phyloP scores from a whole-genome alignment of 2,329 filamentous ascomycete genomes.

The Lecanoromycetidae sp. region DNA sequence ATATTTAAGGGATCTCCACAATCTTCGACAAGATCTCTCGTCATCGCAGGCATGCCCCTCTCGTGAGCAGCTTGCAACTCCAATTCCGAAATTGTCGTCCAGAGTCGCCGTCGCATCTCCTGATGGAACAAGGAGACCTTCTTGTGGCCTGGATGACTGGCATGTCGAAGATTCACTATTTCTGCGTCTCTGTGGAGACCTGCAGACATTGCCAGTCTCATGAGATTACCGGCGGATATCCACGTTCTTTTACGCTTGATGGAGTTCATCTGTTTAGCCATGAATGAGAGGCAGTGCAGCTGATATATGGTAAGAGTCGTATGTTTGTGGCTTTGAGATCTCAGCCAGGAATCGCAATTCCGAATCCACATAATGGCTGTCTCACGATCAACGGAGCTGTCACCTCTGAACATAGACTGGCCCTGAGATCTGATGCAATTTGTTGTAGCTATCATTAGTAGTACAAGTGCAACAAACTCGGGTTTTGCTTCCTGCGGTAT shows the following conservation, averaged over 20 bases:
- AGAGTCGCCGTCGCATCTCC: slow-evolving; percentile 42
- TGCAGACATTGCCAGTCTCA: slow-evolving; percentile 41
- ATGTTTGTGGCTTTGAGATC: slow-evolving; percentile 39
- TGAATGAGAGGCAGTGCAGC: slow-evolving; percentile 38
- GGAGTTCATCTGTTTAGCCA: slow-evolving; percentile 40
- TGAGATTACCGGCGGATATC: slow-evolving; percentile 38
- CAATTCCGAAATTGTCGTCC: slow-evolving; percentile 45
- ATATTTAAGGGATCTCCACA: slow-evolving; percentile 38
- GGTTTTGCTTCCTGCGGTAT: slow-evolving; percentile 17
- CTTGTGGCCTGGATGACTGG: slow-evolving; percentile 22
- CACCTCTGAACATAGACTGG: slow-evolving; percentile 30
- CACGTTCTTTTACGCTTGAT: slow-evolving; percentile 44
- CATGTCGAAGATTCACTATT: slow-evolving; percentile 18
- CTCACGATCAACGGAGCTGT: slow-evolving; percentile 26
- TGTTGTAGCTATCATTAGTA: slow-evolving; percentile 31
- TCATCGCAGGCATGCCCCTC: slow-evolving; percentile 40
- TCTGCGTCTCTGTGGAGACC: slow-evolving; percentile 37
- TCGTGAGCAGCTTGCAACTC: slow-evolving; percentile 46
- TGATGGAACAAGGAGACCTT: slow-evolving; percentile 30
- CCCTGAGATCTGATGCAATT: slow-evolving; percentile 24
- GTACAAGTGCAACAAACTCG: slow-evolving; percentile 28
- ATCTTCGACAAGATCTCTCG: slow-evolving; percentile 36
- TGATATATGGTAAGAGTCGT: slow-evolving; percentile 40
- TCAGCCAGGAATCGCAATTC: slow-evolving; percentile 32
- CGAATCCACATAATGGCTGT: slow-evolving; percentile 24